These are phyloP conservation scores for Tetrapisispora phaffii DNA, from an alignment of 805 yeast species.

Conservation along the genomic window DNA sequence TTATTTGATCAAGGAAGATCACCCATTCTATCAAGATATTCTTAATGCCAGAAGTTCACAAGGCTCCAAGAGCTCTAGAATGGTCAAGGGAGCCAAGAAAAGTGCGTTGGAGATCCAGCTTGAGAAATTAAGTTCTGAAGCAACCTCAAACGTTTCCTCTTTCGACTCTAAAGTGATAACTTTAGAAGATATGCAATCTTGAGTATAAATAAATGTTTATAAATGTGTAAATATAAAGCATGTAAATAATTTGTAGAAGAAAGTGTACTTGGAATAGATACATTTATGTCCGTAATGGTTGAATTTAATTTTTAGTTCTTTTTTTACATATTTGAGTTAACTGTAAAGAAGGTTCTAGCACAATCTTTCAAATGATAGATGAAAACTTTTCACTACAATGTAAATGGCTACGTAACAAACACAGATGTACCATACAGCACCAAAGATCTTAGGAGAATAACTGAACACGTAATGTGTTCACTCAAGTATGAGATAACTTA, in stretches of 20 bases:
- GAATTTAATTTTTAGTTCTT: neutral
- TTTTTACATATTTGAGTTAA: neutral
- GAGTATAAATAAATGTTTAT: neutral
- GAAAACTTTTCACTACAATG: too few species aligned
- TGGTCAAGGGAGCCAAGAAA: conserved; percentile 24
- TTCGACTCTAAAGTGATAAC: neutral
- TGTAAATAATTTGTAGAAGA: neutral
- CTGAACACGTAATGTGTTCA: too few species aligned
- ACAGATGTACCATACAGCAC: too few species aligned
- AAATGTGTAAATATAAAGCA: neutral
- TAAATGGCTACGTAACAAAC: too few species aligned
- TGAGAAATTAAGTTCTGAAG: conserved; percentile 11
- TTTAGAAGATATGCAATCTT: neutral
- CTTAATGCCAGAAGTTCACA: conserved; percentile 11
- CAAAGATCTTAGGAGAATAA: too few species aligned
- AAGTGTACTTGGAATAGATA: neutral
- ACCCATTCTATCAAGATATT: conserved; percentile 21
- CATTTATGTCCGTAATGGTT: too few species aligned
- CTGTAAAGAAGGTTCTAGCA: too few species aligned
- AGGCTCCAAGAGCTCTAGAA: conserved; percentile 9
- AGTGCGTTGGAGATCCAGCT: conserved; percentile 28
- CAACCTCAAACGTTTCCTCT: too few species aligned
- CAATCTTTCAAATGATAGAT: too few species aligned
- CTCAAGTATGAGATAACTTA: too few species aligned
- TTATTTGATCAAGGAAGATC: conserved; percentile 43